Base-by-base conservation (phyloP, 2,329 filamentous ascomycete species). In the Fusarium tanahbumbuense region DNA sequence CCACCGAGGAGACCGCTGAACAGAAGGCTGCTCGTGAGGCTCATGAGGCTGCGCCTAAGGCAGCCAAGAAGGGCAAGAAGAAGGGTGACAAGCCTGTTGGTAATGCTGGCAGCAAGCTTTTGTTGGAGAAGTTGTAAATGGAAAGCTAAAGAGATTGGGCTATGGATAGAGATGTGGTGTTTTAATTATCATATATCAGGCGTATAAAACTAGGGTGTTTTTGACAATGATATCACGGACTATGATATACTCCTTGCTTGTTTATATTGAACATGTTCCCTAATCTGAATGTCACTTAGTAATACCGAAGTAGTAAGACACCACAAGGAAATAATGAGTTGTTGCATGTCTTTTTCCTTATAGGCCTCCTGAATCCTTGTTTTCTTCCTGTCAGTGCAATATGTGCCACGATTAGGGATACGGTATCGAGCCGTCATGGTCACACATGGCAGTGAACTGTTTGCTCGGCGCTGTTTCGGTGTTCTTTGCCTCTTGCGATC, bases 91-190 rank as follows among this genome's bases (percentile, higher is more conserved):
- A 82, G 72, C 77, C 83, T 10, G 81, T 86, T 7, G 89, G 89
- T 15, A 92, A 91, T 78, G 85, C 83, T 73, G 90, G 90, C 6
- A 85, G 88, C 58, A 87, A 83, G 77, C 78, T 92, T 64, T 78
- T 92, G 68, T 79, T 92, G 61, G 85, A 86, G 77, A 89, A 87
- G 80, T 76, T 91, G 68, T 82, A 76, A 52, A 57, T 20, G 68
- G 45, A 25, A 44, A 22, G 22, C 48, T 25, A 30, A 47, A 45
- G 41, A 41, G 25, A 41, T 47, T 56, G 60, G 30, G 42, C 12
- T 28, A 47, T 45, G 56, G 47, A 40, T 59, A 41, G 54, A 64
- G 61, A 60, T 55, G 56, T 28, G 44, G 48, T 50, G 64, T 56
- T 60, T 49, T 65, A 55, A 63, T 62, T 67, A 61, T 61, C 55